Evolutionary conservation across 2,329 filamentous ascomycete species (phyloP).

Genomic region (Colletotrichum lentis): DNA sequence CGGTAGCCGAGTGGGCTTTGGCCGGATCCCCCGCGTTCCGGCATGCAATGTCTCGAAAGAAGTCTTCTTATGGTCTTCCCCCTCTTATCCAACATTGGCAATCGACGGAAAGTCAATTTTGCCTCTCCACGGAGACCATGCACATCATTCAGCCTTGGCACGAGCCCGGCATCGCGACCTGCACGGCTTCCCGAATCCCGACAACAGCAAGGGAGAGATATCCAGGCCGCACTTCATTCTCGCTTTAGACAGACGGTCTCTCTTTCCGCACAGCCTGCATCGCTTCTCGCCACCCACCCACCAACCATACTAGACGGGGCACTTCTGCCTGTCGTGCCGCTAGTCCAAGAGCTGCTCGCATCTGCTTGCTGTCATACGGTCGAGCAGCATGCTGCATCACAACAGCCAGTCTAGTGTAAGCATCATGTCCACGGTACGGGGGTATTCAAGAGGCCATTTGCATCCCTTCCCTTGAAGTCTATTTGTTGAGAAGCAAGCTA

Average conservation of each 20-base stretch:
- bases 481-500: not conserved
- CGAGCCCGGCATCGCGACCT: not conserved
- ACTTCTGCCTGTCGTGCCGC: not conserved
- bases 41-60: conserved; percentile 1
- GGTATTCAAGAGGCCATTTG: not conserved
- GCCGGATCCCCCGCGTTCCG: not conserved
- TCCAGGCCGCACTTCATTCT: not conserved
- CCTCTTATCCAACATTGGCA: not conserved
- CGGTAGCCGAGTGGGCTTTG: not conserved
- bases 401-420: not conserved
- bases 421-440: not conserved
- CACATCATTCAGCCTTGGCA: not conserved
- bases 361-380: not conserved
- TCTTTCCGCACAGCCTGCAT: not conserved
- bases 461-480: not conserved
- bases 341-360: not conserved
- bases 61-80: not conserved
- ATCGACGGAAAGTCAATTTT: no score
- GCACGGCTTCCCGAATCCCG: not conserved
- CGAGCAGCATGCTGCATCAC: not conserved
- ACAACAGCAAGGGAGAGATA: not conserved
- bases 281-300: no score
- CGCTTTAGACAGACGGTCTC: not conserved
- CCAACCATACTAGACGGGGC: no score
- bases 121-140: not conserved